Conservation (phyloP, 805 yeast genomes). For the Saturnispora galanensis region DNA sequence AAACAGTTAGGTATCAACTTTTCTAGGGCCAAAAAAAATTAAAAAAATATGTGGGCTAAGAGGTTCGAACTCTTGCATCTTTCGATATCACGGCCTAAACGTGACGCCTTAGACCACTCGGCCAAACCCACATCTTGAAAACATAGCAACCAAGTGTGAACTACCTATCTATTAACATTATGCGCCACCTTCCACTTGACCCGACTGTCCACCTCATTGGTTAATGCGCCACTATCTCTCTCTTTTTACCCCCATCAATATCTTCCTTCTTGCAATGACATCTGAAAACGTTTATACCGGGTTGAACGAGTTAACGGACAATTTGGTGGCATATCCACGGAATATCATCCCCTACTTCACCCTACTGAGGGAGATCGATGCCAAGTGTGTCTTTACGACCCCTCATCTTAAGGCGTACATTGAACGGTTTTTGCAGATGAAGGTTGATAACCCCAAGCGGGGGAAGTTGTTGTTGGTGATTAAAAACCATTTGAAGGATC, state of each 20-base stretch:
- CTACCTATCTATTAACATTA: neutral
- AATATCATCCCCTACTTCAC: constrained; percentile 82
- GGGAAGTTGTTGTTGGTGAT: constrained; percentile 30
- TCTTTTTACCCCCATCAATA: neutral
- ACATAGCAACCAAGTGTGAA: neutral
- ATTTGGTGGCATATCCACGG: constrained; percentile 79
- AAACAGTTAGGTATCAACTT: too few species aligned
- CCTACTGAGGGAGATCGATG: constrained; percentile 83
- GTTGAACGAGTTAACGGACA: constrained; percentile 83
- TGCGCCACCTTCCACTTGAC: neutral
- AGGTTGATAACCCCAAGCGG: constrained; percentile 29
- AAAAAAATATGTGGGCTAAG: constrained; percentile 18
- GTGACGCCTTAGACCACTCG: constrained; percentile 25
- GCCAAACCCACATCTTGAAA: constrained; percentile 18
- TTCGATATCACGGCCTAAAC: constrained; percentile 23
- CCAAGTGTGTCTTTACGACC: constrained; percentile 71
- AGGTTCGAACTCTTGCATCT: constrained; percentile 24
- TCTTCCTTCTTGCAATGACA: constrained; percentile 14
- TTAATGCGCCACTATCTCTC: neutral
- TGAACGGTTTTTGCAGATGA: constrained; percentile 34
- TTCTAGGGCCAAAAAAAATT: constrained; percentile 1
- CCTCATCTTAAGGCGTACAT: constrained; percentile 57
- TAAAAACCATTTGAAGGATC: constrained; percentile 44
- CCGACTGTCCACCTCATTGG: neutral
- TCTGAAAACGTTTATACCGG: constrained; percentile 58